Evolutionary conservation across 208 protist genomes (phyloP), one percentile per base, ranked within the genome.

Genomic region (Crithidia mellificae): DNA sequence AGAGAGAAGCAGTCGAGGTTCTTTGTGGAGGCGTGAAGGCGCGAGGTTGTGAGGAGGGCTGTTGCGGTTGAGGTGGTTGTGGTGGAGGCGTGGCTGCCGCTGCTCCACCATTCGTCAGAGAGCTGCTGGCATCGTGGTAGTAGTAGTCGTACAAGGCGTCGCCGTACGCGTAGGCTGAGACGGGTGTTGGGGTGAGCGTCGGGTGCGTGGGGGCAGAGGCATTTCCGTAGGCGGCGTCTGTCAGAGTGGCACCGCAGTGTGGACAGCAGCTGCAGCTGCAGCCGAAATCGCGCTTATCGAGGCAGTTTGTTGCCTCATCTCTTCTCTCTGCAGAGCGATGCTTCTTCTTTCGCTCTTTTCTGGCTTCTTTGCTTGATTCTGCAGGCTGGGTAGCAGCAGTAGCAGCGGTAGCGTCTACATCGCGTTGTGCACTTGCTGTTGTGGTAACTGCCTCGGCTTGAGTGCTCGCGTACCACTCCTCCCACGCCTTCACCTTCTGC

Each of bases 401-500:
- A 6, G 29, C 52, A 14, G 29, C 8, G 27, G 30, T 11, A 30
- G n/a, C 6, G 30, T 4, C 30, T 17, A 4, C 27, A 27, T 36
- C 2, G 14, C 27, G 20, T 4, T n/a, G 4, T 55, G 50, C 14
- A 7, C 1, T 11, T 24, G 27, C 25, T 62, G 44, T 27, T 25
- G 22, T 25, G 32, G 15, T 12, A 15, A 38, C 44, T 25, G 4
- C 29, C 51, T 22, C 17, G 25, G 49, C 27, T 39, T 6, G 34
- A 34, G 56, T 57, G 41, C 29, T 81, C 34, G 44, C 49, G 44
- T 84, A 90, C 84, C 84, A 90, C 25, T 59, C 65, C 58, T 90
- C 84, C 84, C 84, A 90, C 27, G 84, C 84, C 32, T 76, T 55
- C 62, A 90, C 43, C 47, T 90, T 90, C 2, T 63, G 65, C 27